phyloP scores from a whole-genome alignment of 1,284 basidiomycete genomes.

The Ceratobasidium sp. region DNA sequence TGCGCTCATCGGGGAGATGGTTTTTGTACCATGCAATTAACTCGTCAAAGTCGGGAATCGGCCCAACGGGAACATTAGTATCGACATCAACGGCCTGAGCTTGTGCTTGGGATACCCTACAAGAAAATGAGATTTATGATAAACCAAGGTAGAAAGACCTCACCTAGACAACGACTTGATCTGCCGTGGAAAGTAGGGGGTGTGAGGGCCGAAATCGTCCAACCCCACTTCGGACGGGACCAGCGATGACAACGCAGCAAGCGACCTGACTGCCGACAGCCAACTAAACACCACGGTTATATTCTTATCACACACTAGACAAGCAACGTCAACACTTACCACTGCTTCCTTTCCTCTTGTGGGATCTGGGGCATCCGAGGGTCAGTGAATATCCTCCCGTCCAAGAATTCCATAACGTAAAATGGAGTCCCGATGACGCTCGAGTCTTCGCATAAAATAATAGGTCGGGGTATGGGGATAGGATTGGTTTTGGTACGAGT shows the following conservation, averaged over 20 bases:
- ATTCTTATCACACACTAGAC: background rate
- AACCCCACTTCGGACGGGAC: slow-evolving; percentile 79
- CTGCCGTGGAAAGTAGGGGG: slow-evolving; percentile 91
- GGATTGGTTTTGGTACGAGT: slow-evolving; percentile 76
- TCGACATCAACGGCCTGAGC: slow-evolving; percentile 75
- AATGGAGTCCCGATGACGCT: slow-evolving; percentile 88
- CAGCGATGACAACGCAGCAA: slow-evolving; percentile 82
- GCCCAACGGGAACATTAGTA: slow-evolving; percentile 63
- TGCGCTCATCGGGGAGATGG: slow-evolving; percentile 80
- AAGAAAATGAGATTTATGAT: background rate
- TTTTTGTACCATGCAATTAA: slow-evolving; percentile 82
- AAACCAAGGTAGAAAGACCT: background rate
- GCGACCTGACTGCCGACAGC: slow-evolving; percentile 79
- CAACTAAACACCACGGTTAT: slow-evolving; percentile 65
- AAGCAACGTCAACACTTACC: slow-evolving; percentile 63
- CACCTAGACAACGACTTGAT: slow-evolving; percentile 80
- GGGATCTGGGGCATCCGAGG: slow-evolving; percentile 78
- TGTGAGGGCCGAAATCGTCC: slow-evolving; percentile 80
- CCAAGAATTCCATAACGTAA: slow-evolving; percentile 95
- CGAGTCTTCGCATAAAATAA: slow-evolving; percentile 83
- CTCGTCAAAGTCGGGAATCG: slow-evolving; percentile 78
- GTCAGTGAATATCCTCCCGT: slow-evolving; percentile 94
- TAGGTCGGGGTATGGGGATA: slow-evolving; percentile 90
- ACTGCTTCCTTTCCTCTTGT: slow-evolving; percentile 74
- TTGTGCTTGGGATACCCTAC: slow-evolving; percentile 77